phyloP scores from a whole-genome alignment of 257 asterid genomes.

The Solanum pennellii region DNA sequence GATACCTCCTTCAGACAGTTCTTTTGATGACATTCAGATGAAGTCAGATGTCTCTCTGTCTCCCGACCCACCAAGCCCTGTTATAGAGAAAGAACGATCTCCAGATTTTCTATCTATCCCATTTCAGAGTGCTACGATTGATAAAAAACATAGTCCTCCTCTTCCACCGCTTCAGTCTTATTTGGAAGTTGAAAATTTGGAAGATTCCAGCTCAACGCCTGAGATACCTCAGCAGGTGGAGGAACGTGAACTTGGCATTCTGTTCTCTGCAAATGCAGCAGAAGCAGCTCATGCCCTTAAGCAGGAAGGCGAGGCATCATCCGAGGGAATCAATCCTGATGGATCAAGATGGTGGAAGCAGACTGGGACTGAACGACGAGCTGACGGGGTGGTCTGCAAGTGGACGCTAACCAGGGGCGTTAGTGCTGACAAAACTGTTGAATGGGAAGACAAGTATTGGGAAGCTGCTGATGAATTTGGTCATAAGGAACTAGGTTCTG shows the following conservation, averaged over 20 bases:
- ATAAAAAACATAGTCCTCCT: constrained; percentile 15
- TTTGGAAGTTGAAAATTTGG: constrained; percentile 32
- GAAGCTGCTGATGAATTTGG: constrained; percentile 93
- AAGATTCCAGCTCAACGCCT: constrained; percentile 12
- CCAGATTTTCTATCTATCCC: constrained; percentile 51
- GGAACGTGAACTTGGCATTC: constrained; percentile 50
- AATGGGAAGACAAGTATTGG: constrained; percentile 97
- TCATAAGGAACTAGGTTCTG: constrained; percentile 95
- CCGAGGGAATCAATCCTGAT: constrained; percentile 42
- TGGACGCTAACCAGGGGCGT: constrained; percentile 82
- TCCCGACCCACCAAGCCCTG: constrained; percentile 27
- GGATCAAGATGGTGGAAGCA: constrained; percentile 98
- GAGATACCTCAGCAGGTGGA: constrained; percentile 48
- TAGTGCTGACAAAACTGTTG: constrained; percentile 58
- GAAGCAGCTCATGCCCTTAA: constrained; percentile 72
- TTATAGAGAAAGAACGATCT: constrained; percentile 57
- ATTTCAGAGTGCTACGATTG: constrained; percentile 49
- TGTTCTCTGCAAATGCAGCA: constrained; percentile 63
- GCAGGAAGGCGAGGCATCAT: constrained; percentile 17
- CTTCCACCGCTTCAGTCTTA: constrained; percentile 77
- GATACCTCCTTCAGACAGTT: constrained; percentile 56
- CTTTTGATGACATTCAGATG: constrained; percentile 7
- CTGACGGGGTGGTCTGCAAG: constrained; percentile 80
- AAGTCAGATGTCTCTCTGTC: constrained; percentile 33
- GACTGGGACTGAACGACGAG: constrained; percentile 65